A percentile compares a stretch with the other conserved stretches of the same genome.
phyloP scores from a whole-genome alignment of 371 early-diverging fungal genomes.

The Enterocytospora artemiae region DNA sequence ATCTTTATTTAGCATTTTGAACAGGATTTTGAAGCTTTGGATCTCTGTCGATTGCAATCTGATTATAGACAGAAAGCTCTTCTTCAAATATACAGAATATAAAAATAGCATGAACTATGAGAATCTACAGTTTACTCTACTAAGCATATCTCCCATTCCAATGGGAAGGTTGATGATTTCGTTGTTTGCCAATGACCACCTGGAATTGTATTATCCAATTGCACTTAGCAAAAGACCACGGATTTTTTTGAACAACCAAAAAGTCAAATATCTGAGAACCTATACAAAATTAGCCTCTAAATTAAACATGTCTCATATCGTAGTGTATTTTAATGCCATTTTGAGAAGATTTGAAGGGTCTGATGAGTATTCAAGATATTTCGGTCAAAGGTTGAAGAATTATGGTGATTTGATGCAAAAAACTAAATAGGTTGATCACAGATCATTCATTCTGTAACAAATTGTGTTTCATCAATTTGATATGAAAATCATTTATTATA shows the following conservation, averaged over 20 bases:
- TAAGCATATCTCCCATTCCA: slow-evolving; percentile 11
- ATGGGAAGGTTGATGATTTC: slow-evolving; percentile 11
- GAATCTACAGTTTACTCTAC: slow-evolving; percentile 4
- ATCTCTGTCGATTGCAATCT: background rate
- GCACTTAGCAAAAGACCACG: background rate
- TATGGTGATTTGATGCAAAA: too few relatives aligned
- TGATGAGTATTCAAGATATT: too few relatives aligned
- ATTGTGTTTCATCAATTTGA: too few relatives aligned
- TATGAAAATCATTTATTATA: too few relatives aligned
- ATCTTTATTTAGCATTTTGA: slow-evolving; percentile 3
- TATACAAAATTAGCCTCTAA: background rate
- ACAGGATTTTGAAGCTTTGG: slow-evolving; percentile 11
- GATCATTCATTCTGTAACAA: too few relatives aligned
- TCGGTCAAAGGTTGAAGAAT: too few relatives aligned
- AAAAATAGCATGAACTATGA: background rate
- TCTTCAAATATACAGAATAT: background rate
- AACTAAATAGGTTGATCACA: too few relatives aligned
- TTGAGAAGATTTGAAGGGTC: too few relatives aligned
- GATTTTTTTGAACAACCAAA: background rate
- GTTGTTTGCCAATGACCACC: background rate
- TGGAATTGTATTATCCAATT: background rate
- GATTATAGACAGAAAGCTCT: background rate
- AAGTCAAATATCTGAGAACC: background rate
- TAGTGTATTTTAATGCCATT: too few relatives aligned
- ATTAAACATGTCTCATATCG: too few relatives aligned